Percentiles rank a stretch among this genome's conserved stretches.
phyloP scores from a whole-genome alignment of 805 yeast genomes.

The Candida golubevii region DNA sequence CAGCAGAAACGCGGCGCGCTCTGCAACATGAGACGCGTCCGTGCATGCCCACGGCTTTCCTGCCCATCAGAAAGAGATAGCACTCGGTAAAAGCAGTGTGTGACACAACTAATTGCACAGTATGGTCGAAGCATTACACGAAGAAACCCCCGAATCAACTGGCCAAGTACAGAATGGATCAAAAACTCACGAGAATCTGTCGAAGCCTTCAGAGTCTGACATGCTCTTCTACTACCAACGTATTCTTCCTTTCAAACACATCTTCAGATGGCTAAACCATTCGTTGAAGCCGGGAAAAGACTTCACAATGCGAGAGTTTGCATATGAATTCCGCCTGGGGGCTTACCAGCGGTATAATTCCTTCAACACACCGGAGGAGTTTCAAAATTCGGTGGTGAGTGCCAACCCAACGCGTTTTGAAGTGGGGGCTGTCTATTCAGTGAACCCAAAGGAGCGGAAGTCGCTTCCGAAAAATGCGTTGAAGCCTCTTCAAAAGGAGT shows the following conservation, averaged over 20 bases:
- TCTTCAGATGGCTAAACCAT: conserved; percentile 90
- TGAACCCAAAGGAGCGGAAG: conserved; percentile 84
- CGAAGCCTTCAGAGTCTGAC: conserved; percentile 49
- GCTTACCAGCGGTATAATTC: conserved; percentile 90
- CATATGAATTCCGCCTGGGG: conserved; percentile 83
- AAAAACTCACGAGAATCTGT: conserved; percentile 6
- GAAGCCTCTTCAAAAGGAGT: conserved; percentile 79
- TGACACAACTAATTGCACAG: too few relatives aligned
- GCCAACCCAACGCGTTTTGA: conserved; percentile 89
- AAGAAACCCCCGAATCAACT: too few relatives aligned
- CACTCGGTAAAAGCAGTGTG: too few relatives aligned
- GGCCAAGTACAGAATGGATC: neutral
- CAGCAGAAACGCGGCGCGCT: too few relatives aligned
- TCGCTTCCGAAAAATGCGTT: conserved; percentile 68
- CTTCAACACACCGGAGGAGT: conserved; percentile 59
- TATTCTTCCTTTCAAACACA: conserved; percentile 67
- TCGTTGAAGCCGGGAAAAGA: conserved; percentile 70
- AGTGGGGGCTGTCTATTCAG: conserved; percentile 86
- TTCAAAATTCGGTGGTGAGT: conserved; percentile 68
- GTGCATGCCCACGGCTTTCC: too few relatives aligned
- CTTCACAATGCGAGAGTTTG: conserved; percentile 88
- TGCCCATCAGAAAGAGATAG: too few relatives aligned
- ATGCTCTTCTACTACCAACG: conserved; percentile 69
- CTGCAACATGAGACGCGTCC: too few relatives aligned
- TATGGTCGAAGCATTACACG: too few relatives aligned